Conservation (phyloP, 2,329 filamentous ascomycete genomes). For the Grosmannia clavigera region DNA sequence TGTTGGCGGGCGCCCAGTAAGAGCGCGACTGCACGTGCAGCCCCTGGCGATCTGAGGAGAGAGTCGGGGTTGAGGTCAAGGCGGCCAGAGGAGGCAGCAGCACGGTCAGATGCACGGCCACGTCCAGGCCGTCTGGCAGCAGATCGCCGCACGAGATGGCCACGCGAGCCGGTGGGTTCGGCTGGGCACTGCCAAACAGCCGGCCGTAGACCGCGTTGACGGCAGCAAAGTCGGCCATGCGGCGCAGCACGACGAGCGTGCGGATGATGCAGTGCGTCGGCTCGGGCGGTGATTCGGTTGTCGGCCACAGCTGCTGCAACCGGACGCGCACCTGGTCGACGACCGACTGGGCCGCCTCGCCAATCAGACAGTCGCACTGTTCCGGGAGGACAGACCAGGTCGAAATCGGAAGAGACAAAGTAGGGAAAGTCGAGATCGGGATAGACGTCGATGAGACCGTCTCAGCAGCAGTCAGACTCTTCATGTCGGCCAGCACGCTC, state of each 20-base stretch:
- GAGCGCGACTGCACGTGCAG: slow-evolving; percentile 87
- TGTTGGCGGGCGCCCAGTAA: slow-evolving; percentile 97
- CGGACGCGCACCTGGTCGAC: slow-evolving; percentile 30
- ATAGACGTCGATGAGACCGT: no score
- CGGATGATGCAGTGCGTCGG: slow-evolving; percentile 35
- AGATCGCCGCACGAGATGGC: slow-evolving; percentile 65
- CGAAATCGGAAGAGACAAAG: background rate
- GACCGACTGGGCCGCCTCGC: slow-evolving; percentile 35
- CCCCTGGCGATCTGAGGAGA: slow-evolving; percentile 31
- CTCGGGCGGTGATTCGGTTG: background rate
- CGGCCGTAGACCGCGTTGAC: slow-evolving; percentile 67
- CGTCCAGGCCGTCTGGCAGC: slow-evolving; percentile 47
- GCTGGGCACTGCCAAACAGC: slow-evolving; percentile 48
- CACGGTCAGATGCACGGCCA: slow-evolving; percentile 36
- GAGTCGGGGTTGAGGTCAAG: slow-evolving; percentile 2
- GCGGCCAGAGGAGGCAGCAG: background rate
- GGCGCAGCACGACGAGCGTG: slow-evolving; percentile 57
- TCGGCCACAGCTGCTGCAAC: slow-evolving; percentile 20
- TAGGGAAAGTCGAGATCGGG: background rate
- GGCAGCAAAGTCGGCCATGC: slow-evolving; percentile 65
- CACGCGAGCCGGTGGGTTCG: slow-evolving; percentile 76
- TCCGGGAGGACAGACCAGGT: slow-evolving; percentile 19
- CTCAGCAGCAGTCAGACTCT: background rate
- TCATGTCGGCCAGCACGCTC: slow-evolving; percentile 20
- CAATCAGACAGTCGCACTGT: slow-evolving; percentile 20